Evolutionary conservation across 148 eudicot genomes (phyloP), one percentile per base, ranked within the genome.

Genomic region (Silene conica): DNA sequence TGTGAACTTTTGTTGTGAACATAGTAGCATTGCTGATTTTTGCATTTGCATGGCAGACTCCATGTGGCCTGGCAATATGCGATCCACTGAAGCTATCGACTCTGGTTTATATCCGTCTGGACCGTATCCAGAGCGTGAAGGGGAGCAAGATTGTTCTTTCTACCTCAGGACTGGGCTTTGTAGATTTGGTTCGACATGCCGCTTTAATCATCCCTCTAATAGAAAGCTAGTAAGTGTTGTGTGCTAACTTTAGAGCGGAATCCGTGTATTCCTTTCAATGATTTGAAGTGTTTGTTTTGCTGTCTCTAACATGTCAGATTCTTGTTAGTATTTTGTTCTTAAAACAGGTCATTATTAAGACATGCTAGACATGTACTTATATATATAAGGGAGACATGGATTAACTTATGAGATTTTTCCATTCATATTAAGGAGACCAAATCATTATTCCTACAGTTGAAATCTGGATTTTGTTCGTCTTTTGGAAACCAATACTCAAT

Each of bases 141-240:
- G 97, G 73, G 98, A 91, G 81, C 90, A 90, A 18, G 97, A 95
- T 74, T 95, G 99, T 85, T 90, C 97, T 18, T 95, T 88, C 81
- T 95, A 92, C 82, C 87, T 90, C 78, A 84, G 99, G 81, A 95
- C 99, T 11, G 99, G 99, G 67, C 86, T 90, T 38, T 95, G 99
- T 84, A 86, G 97, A 85, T 95, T 90, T 79, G 99, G 99, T 73
- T 72, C 82, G 12, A 83, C 94, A 25, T 95, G 99, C 76, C 90
- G 97, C 63, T 92, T 92, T 77, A 95, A 95, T 81, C 99, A 95
- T 80, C 96, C 99, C 77, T 84, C 94, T 68, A 90, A 92, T 69
- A 87, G 99, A 77, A 85, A 86, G 84, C 84, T 90, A 87, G 99
- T 95, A 90, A 86, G 85, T 67, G 56, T 28, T 52, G 52, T 71